Evolutionary conservation across 352 stramenopile genomes (phyloP), one percentile per base, ranked within the genome.

Genomic region (Phytophthora ramorum): DNA sequence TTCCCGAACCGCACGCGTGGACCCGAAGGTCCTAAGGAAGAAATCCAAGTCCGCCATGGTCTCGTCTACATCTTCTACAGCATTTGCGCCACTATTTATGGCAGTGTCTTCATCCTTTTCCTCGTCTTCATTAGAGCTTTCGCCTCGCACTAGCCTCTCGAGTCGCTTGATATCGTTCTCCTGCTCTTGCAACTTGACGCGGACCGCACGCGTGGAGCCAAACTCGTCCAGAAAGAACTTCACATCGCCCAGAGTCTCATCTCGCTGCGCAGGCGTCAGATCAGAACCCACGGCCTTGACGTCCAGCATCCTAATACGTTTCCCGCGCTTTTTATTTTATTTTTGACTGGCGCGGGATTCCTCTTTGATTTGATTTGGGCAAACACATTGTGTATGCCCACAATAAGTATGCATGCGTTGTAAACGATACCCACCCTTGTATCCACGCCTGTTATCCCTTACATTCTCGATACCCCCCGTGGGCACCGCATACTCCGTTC

Each of bases 221-320:
- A 60, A 70, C 8, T 38, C 34, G 12, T 60, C 48, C 30, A 70
- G 32, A 26, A 70, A 70, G 47, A 55, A 70, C 1, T 4, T 28
- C 19, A 70, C 17, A 22, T 65, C 62, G 3, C 22, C 38, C 9
- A 65, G 1, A 2, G 46, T 65, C 17, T 37, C 46, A 1, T 63
- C 52, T 16, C 44, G 60, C 37, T 69, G 53, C 28, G 16, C 34
- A n/a, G 35, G 45, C 10, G 51, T 30, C 16, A 66, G 43, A 13
- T 48, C 17, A n/a, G 16, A 40, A 4, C 41, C 48, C 26, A 66
- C 48, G 8, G 28, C 19, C 30, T 34, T 24, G 24, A 68, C 19
- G 19, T 58, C 44, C 26, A 51, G 38, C 44, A 55, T 45, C 16
- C 12, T 24, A n/a, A n/a, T 17, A 34, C 32, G 30, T 34, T 32